Percentiles rank a stretch among this genome's conserved stretches.
phyloP scores from a whole-genome alignment of 768 basidiomycete genomes.

The Pulveroboletus sp. region DNA sequence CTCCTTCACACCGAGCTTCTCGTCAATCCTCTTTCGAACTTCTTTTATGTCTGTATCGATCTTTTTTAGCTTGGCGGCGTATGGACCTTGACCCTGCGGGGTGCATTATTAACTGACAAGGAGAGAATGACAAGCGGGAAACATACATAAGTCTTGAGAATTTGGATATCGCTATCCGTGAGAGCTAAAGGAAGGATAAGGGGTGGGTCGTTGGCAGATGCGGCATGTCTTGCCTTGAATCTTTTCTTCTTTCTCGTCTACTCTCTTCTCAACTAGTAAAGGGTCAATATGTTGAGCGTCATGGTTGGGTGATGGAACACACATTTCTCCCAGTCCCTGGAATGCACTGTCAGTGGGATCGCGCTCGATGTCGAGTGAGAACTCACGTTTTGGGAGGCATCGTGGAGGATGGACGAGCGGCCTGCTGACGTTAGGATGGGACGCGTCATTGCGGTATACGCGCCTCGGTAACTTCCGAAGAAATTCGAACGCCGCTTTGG shows the following conservation, averaged over 20 bases:
- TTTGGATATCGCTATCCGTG: conserved; percentile 98
- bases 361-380: background rate
- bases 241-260: conserved; percentile 87
- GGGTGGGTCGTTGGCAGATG: background rate
- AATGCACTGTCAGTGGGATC: conserved; percentile 10
- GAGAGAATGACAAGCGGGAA: background rate
- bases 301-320: conserved; percentile 21
- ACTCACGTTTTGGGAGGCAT: conserved; percentile 97
- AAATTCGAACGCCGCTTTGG: conserved; percentile 30
- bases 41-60: conserved; percentile 92
- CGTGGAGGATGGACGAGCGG: conserved; percentile 27
- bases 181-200: conserved; percentile 53
- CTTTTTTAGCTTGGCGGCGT: conserved; percentile 82
- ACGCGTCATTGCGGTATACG: conserved; percentile 36
- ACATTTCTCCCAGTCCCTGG: conserved; percentile 99
- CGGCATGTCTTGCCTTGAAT: conserved; percentile 63
- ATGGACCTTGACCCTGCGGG: conserved; percentile 93
- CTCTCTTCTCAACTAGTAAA: conserved; percentile 73
- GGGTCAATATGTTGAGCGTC: conserved; percentile 4
- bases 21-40: conserved; percentile 94
- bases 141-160: conserved; percentile 94
- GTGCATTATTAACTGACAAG: background rate
- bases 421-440: conserved; percentile 20
- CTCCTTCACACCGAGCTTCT: conserved; percentile 98
- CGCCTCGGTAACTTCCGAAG: conserved; percentile 25